phyloP scores from a whole-genome alignment of 2,329 filamentous ascomycete genomes.

The Mycosphaerella sp. region DNA sequence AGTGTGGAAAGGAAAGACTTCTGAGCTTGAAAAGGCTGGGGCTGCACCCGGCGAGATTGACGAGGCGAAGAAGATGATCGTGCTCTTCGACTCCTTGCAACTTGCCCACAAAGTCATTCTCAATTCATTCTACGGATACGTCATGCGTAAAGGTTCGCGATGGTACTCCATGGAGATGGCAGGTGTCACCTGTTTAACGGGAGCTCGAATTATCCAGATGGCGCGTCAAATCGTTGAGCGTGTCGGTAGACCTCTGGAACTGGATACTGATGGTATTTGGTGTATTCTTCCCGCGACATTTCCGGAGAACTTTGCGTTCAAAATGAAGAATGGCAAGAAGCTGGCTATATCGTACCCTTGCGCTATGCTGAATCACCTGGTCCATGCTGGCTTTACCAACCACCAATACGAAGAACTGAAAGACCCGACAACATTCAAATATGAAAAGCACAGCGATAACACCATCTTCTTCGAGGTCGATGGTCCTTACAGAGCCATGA shows the following conservation, averaged over 20 bases:
- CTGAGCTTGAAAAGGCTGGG: constrained; percentile 73
- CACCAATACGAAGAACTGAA: constrained; percentile 90
- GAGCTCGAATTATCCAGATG: constrained; percentile 94
- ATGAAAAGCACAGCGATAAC: constrained; percentile 97
- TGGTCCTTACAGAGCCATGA: constrained; percentile 95
- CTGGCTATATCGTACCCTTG: constrained; percentile 95
- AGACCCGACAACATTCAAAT: constrained; percentile 73
- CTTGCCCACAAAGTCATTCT: constrained; percentile 98
- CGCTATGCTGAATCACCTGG: constrained; percentile 97
- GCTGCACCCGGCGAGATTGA: constrained; percentile 73
- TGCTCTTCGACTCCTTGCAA: constrained; percentile 91
- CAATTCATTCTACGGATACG: constrained; percentile 98
- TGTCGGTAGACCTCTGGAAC: constrained; percentile 82
- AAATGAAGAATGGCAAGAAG: constrained; percentile 92
- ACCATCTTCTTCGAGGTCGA: constrained; percentile 99
- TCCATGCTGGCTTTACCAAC: constrained; percentile 92
- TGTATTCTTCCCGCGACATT: constrained; percentile 96
- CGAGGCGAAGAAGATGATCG: constrained; percentile 96
- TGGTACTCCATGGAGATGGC: constrained; percentile 99
- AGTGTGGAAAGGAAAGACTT: constrained; percentile 96
- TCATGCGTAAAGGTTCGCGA: constrained; percentile 96
- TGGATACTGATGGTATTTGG: constrained; percentile 99
- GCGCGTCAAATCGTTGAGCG: constrained; percentile 88
- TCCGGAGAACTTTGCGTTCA: constrained; percentile 93
- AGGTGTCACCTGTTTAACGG: constrained; percentile 93